A percentile compares a stretch with the other conserved stretches of the same genome.
Evolutionary conservation across 441 rosid species (phyloP).

Genomic region (Pelargonium citronellum): DNA sequence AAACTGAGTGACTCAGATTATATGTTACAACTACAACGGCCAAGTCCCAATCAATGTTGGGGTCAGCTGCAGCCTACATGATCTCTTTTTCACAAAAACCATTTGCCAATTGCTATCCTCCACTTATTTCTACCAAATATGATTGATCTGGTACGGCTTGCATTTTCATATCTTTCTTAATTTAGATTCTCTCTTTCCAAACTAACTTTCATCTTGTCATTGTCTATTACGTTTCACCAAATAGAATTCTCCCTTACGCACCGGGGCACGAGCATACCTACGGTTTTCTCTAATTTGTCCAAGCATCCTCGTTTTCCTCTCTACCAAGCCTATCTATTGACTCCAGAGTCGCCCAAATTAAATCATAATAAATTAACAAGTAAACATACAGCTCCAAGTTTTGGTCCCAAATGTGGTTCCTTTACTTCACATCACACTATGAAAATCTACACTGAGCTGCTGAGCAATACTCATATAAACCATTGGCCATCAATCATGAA

Average conservation of each 20-base stretch:
- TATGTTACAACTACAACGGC: neutral
- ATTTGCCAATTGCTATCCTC: neutral
- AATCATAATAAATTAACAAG: neutral
- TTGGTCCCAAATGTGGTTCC: conserved; percentile 2
- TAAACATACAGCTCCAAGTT: neutral
- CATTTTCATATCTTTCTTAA: neutral
- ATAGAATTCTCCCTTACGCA: neutral
- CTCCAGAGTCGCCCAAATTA: neutral
- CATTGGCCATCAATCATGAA: neutral
- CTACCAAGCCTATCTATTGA: neutral
- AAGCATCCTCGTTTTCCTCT: neutral
- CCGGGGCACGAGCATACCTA: neutral
- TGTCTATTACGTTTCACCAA: neutral
- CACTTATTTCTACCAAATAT: neutral
- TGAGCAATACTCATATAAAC: neutral
- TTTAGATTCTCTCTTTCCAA: neutral
- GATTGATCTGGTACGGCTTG: neutral
- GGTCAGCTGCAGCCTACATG: neutral
- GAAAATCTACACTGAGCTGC: neutral
- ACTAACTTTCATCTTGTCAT: neutral
- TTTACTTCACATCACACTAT: neutral
- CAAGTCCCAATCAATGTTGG: neutral
- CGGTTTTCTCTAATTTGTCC: neutral
- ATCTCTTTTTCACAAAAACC: neutral
- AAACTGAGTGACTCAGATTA: neutral